These are phyloP conservation scores for Colletotrichum orbiculare DNA, from an alignment of 2,329 filamentous ascomycete species.

Conservation along the genomic window DNA sequence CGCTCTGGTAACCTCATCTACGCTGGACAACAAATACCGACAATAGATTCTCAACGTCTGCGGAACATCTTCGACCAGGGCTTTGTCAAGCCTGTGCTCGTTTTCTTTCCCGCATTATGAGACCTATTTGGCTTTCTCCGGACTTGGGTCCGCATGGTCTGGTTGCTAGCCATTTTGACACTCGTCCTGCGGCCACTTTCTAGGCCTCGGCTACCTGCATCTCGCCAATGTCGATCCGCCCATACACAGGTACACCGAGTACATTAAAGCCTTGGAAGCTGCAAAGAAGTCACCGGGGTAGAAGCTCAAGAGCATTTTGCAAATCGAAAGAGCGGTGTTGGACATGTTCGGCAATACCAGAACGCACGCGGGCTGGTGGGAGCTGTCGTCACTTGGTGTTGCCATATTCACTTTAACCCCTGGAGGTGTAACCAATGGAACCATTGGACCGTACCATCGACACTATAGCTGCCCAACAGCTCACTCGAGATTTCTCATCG, in stretches of 20 bases:
- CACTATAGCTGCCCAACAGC: not conserved
- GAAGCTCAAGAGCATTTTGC: slow-evolving; percentile 2
- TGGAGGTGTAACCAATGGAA: slow-evolving; percentile 12
- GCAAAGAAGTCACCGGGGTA: slow-evolving; percentile 1
- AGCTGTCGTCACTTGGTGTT: not conserved
- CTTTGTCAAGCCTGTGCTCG: no score
- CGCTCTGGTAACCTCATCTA: no score
- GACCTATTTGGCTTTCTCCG: not conserved
- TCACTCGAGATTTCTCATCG: no score
- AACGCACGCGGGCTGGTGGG: not conserved
- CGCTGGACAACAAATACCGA: no score
- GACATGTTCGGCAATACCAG: not conserved
- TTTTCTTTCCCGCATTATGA: no score
- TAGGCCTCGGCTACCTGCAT: slow-evolving; percentile 24
- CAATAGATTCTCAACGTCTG: no score
- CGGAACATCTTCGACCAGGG: no score
- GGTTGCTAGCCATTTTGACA: slow-evolving; percentile 18
- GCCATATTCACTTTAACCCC: slow-evolving; percentile 5
- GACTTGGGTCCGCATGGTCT: not conserved
- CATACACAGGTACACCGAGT: slow-evolving; percentile 25
- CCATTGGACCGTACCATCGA: slow-evolving; percentile 2
- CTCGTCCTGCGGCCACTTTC: slow-evolving; percentile 26
- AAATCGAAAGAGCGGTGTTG: slow-evolving; percentile 22
- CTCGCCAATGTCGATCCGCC: slow-evolving; percentile 25
- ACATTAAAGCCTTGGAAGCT: slow-evolving; percentile 24